Evolutionary conservation across 257 asterid species (phyloP).

Genomic region (Rhazya stricta): DNA sequence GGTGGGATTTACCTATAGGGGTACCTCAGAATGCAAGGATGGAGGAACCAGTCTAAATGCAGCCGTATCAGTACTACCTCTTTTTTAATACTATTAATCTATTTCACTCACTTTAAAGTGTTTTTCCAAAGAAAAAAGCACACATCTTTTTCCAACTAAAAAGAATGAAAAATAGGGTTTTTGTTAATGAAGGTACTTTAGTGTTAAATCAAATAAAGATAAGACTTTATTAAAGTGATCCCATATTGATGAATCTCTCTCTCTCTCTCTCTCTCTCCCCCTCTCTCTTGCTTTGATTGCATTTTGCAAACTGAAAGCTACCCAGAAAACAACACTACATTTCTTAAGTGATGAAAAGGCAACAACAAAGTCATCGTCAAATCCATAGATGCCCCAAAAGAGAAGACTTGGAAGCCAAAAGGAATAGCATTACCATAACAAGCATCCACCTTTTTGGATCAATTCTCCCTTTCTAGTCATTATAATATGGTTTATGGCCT

Average conservation of each 20-base stretch:
- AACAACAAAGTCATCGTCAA: slow-evolving; percentile 22
- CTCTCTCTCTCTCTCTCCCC: background rate
- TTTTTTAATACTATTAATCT: slow-evolving; percentile 10
- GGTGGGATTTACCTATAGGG: background rate
- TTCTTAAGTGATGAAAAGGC: slow-evolving; percentile 21
- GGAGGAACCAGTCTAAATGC: slow-evolving; percentile 3
- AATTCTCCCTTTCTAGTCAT: slow-evolving; percentile 15
- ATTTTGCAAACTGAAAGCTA: slow-evolving; percentile 23
- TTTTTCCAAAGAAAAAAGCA: slow-evolving; percentile 33
- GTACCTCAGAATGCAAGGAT: background rate
- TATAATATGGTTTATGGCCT: background rate
- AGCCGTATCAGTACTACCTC: slow-evolving; percentile 17
- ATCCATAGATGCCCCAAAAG: slow-evolving; percentile 28
- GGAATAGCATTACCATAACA: slow-evolving; percentile 39
- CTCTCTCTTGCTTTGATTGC: slow-evolving; percentile 18
- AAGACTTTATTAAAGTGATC: slow-evolving; percentile 44
- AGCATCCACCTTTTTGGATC: slow-evolving; percentile 34
- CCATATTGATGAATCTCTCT: slow-evolving; percentile 8
- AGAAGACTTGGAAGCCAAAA: slow-evolving; percentile 29
- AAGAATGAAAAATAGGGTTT: slow-evolving; percentile 33
- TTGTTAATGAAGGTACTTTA: slow-evolving; percentile 39
- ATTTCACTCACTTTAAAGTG: slow-evolving; percentile 22
- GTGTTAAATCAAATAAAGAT: slow-evolving; percentile 31
- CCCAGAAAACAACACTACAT: slow-evolving; percentile 16
- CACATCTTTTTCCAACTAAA: slow-evolving; percentile 49